phyloP scores from a whole-genome alignment of 1,284 basidiomycete genomes.

The Irpex sp. region DNA sequence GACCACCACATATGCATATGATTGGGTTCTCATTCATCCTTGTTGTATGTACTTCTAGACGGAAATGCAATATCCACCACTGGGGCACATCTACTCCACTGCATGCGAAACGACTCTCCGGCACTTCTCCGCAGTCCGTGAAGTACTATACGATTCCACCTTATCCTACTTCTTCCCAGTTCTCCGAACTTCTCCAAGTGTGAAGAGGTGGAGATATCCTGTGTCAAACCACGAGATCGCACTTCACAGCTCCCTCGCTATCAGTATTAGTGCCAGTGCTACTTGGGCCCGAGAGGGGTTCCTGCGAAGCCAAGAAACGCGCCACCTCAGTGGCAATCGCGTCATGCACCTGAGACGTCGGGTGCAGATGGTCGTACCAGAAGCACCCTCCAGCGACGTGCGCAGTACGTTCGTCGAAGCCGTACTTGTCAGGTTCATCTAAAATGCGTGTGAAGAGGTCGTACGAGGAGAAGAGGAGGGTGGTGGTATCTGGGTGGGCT shows the following conservation, averaged over 20 bases:
- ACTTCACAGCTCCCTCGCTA: background rate
- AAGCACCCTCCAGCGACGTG: conserved; percentile 31
- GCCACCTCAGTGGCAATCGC: conserved; percentile 22
- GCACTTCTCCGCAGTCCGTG: background rate
- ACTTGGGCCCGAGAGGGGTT: background rate
- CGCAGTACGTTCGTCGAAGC: conserved; percentile 33
- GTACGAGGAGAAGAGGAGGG: conserved; percentile 45
- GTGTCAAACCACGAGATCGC: background rate
- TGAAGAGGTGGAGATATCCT: background rate
- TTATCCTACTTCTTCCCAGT: background rate
- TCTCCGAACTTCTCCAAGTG: background rate
- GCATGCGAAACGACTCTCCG: background rate
- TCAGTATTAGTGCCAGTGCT: background rate
- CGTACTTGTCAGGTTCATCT: conserved; percentile 37
- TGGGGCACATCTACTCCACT: background rate
- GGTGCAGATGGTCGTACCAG: conserved; percentile 42
- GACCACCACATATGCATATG: background rate
- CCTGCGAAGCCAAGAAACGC: conserved; percentile 16
- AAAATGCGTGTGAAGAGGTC: conserved; percentile 42
- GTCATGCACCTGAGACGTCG: conserved; percentile 23
- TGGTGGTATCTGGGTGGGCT: conserved; percentile 37
- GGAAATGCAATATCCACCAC: background rate
- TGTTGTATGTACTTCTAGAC: background rate
- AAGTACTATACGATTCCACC: background rate
- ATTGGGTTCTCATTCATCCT: background rate